Base-by-base conservation (phyloP, 192 early-diverging fungal genomes). In the Coemansia sp. region DNA sequence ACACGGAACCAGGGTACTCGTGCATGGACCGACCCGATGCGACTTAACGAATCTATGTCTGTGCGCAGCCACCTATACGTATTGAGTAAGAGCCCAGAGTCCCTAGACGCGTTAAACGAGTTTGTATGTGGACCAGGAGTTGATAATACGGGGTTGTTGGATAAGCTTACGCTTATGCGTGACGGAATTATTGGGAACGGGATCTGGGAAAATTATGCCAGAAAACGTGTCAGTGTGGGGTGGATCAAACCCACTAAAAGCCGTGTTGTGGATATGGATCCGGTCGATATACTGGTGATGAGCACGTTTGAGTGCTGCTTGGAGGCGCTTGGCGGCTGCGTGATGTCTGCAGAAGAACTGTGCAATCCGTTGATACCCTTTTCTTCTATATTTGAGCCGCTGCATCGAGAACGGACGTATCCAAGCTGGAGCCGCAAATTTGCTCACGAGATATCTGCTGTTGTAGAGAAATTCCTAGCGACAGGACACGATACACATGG, bases 371-470 rank as follows among this genome's bases (percentile, higher is more conserved):
- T 28, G 50, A 48, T 76, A 33, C 79, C 71, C 38, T 76, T 82
- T 25, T 61, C 73, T 0, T 34, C 61, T 18, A 7, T 45, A 7
- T 75, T 64, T 45, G 50, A 55, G 0, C 58, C 60, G 1, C 6
- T 66, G 22, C 70, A 75, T 38, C 63, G 73, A 3, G 55, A 50
- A n/a, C 65, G 72, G 51, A 73, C 79, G 4, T 72, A 63, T 48
- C 79, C 79, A 17, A 61, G 73, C 48, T 82, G 79, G 79, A 82
- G 70, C 29, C 79, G 79, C 60, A 82, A 76, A 59, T 72, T 82
- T 60, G 67, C 79, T 8, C 73, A 69, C 12, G 79, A 82, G 55
- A 65, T 82, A 20, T 82, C 79, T 8, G 79, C 73, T 0, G 73
- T 71, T 12, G 71, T 67, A 7, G 73, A 82, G 12, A 52, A 57